Conservation (phyloP, 2,329 filamentous ascomycete genomes). For the Pyrenochaeta sp. region DNA sequence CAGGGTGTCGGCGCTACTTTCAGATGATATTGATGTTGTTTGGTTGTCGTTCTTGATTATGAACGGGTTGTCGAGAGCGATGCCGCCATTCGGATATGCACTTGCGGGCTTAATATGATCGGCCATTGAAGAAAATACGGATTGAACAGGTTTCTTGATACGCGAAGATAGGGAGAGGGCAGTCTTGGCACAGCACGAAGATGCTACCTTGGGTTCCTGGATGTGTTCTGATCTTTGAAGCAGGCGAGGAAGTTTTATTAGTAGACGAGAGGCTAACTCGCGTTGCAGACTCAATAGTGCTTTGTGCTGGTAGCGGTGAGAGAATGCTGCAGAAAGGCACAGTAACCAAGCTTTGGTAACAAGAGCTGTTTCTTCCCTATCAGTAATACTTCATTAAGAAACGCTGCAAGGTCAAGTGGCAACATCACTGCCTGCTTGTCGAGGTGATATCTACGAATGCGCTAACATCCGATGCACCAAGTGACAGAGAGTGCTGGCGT, state of each 20-base stretch:
- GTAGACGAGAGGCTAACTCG: too few relatives aligned
- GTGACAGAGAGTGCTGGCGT: background rate
- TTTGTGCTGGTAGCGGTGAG: too few relatives aligned
- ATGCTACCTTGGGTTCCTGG: background rate
- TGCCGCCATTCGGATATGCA: background rate
- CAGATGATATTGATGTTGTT: constrained; percentile 8
- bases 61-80: background rate
- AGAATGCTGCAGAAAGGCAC: too few relatives aligned
- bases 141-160: background rate
- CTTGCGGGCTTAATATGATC: background rate
- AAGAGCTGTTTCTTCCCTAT: too few relatives aligned
- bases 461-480: constrained; percentile 4
- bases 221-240: background rate
- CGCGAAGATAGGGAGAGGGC: background rate
- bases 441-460: background rate
- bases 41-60: background rate
- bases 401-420: background rate
- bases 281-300: too few relatives aligned
- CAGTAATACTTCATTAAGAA: background rate
- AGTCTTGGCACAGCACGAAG: background rate
- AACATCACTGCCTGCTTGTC: constrained; percentile 1
- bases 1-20: constrained; percentile 22
- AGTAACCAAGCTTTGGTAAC: too few relatives aligned
- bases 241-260: too few relatives aligned
- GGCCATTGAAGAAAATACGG: constrained; percentile 10